A percentile compares a stretch with the other conserved stretches of the same genome.
Evolutionary conservation across 345 rosid genomes (phyloP).

Genomic region (Moricandia moricandioides): DNA sequence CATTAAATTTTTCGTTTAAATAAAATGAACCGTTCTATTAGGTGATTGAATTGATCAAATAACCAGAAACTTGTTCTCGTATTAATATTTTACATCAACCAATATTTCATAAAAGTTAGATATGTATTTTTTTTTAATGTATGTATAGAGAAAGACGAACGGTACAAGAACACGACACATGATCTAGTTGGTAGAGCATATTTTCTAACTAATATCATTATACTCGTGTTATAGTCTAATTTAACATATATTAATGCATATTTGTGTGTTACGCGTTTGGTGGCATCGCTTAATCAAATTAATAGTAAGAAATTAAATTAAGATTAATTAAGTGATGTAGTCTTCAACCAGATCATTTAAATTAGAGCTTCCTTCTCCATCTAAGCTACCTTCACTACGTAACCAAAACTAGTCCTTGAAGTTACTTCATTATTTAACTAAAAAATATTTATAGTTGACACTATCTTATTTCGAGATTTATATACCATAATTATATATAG

Average conservation of each 20-base stretch:
- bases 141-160: constrained; percentile 45
- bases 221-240: constrained; percentile 25
- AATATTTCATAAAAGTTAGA: constrained; percentile 5
- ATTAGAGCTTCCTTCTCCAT: constrained; percentile 21
- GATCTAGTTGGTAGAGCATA: constrained; percentile 56
- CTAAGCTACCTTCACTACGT: constrained; percentile 36
- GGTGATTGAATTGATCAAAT: constrained; percentile 7
- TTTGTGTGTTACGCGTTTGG: constrained; percentile 32
- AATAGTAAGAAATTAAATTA: constrained; percentile 13
- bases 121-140: constrained; percentile 4
- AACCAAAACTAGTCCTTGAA: constrained; percentile 37
- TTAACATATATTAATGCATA: constrained; percentile 15
- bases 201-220: constrained; percentile 27
- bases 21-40: constrained; percentile 3
- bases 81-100: background rate
- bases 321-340: constrained; percentile 24
- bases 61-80: background rate
- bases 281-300: constrained; percentile 36
- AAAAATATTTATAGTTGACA: constrained; percentile 18
- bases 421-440: constrained; percentile 22
- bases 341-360: constrained; percentile 18
- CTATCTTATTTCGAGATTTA: constrained; percentile 11
- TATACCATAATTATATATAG: background rate
- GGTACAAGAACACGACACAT: constrained; percentile 50
- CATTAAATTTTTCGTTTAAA: constrained; percentile 3